Evolutionary conservation across 495 filamentous ascomycete species (phyloP), one percentile per base, ranked within the genome.

Genomic region (Penicillium roqueforti): DNA sequence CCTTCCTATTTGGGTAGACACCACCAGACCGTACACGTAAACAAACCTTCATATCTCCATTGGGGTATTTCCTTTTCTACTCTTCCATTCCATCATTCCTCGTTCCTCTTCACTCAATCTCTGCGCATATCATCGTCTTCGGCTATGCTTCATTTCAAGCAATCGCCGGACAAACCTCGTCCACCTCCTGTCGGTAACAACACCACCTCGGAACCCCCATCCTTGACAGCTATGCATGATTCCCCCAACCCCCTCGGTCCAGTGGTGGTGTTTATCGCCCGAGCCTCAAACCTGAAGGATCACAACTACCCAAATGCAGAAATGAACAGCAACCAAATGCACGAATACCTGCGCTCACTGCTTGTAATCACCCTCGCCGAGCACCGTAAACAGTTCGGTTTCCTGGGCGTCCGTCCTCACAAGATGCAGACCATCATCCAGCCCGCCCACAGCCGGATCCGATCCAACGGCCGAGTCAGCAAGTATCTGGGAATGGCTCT

Each of bases 401-500:
- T 34, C 1, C 38, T 51, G n/a, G 50, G 50, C 4, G 2, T 8
- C 20, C 39, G 50, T 22, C 50, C 39, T 3, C 26, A 11, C 13
- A 52, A 52, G 29, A 43, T 52, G 28, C 50, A 52, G 19, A 52
- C 50, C 13, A 34, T 52, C 20, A 23, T 52, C 28, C 50, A 52
- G 1, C 28, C 38, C 3, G 26, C 50, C 10, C 43, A 52, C 29
- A n/a, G 0, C 20, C 18, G 22, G 14, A 20, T 52, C 19, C 23
- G 40, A 20, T 1, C 25, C 6, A 0, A 8, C 23, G 18, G 34
- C 19, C 39, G 50, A 4, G 19, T 32, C 20, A 9, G 28, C 29
- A 43, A 44, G 6, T 44, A 25, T 40, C 19, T 52, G 13, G 19
- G 1, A 3, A 19, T 20, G 1, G 40, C 39, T n/a, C 39, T 52